Percentiles rank a stretch among this genome's conserved stretches.
Conservation (phyloP, 306 rosid species). For the Gleditsia sinensis region DNA sequence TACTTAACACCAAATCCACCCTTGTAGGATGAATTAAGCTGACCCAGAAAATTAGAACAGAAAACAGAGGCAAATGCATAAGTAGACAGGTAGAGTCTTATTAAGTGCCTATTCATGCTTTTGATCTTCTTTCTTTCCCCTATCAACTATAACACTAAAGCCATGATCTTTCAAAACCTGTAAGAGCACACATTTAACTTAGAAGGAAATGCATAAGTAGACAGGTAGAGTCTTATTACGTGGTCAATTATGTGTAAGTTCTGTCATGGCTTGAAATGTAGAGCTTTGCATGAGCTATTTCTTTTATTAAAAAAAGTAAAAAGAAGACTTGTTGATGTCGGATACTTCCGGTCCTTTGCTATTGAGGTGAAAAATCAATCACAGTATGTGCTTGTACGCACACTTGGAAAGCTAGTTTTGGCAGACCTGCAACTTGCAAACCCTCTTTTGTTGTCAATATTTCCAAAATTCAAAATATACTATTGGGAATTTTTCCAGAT, state of each 20-base stretch:
- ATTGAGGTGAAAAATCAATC: background rate
- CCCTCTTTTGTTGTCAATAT: background rate
- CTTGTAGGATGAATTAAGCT: too few species aligned
- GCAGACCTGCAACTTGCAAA: background rate
- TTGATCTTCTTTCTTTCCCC: background rate
- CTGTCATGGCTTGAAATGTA: background rate
- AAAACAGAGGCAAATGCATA: background rate
- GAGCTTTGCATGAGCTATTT: background rate
- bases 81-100: background rate
- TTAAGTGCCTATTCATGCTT: background rate
- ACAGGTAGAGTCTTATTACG: background rate
- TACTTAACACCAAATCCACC: too few species aligned
- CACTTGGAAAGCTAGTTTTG: background rate
- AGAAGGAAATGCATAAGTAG: background rate
- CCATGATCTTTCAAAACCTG: background rate
- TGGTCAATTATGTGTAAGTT: background rate
- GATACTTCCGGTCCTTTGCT: background rate
- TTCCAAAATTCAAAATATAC: background rate
- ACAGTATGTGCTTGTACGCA: background rate
- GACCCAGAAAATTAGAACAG: too few species aligned
- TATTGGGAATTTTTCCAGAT: constrained; percentile 40
- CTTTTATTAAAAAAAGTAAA: background rate
- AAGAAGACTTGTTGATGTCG: constrained; percentile 10
- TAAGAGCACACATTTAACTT: constrained; percentile 3
- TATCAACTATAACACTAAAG: background rate